Base-by-base conservation (phyloP, 2,329 filamentous ascomycete species). In the Scedosporium apiospermum region DNA sequence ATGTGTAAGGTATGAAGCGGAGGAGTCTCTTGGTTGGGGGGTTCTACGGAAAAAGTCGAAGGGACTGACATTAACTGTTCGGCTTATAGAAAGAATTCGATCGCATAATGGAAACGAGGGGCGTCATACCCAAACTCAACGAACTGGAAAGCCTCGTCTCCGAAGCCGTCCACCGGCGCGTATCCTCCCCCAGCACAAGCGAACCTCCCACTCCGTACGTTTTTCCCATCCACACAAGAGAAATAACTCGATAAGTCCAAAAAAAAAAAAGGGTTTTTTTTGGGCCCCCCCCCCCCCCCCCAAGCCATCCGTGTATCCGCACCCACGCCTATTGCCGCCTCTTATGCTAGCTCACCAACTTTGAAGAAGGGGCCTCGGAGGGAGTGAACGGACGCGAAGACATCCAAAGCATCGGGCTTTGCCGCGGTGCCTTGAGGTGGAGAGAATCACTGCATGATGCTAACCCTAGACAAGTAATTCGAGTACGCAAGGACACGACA, bases 51-150 rank as follows among this genome's bases (percentile, higher is more conserved):
- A 23, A 23, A 23, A 23, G 23, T 23, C 27, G 27, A 9, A 27
- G 63, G 57, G 49, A 65, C 66, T 55, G 70, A 27, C 7, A n/a
- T 14, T 49, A 44, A 3, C 55, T 27, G 2, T 10, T 1, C 6
- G 1, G 2, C 6, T 26, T 55, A 46, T 65, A 82, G 76, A 78
- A 77, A 68, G 84, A 87, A 70, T 88, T 88, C 69, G 79, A 81
- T 21, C 75, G 73, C 18, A 83, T 87, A 63, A 70, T 86, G 64
- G 68, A 74, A 18, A 74, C 76, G 64, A 73, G 84, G 64, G 74
- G 78, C 55, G 84, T 87, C 12, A 78, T 88, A 2, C 74, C 75
- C 46, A 80, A 80, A 64, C 76, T 88, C 9, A 88, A 88, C 70
- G 79, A 82, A 70, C 77, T 87, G 6, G 85, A 88, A 68, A 73